phyloP scores from a whole-genome alignment of 768 basidiomycete species.

The Kwoniella sp. region DNA sequence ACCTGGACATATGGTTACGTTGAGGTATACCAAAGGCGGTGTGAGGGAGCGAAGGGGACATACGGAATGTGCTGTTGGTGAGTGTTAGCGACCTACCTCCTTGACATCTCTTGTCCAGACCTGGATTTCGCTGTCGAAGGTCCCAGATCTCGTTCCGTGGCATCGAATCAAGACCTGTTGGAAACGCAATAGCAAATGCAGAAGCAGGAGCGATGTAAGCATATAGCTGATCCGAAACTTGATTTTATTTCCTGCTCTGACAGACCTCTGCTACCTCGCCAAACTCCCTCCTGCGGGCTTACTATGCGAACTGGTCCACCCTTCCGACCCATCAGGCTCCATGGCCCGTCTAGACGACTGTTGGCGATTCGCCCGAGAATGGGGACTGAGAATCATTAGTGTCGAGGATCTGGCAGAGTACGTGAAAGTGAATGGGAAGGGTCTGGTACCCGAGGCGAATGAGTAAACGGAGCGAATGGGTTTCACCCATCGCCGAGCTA shows the following conservation, averaged over 20 bases:
- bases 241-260: no score
- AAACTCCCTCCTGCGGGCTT: constrained; percentile 72
- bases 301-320: constrained; percentile 90
- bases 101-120: neutral
- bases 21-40: constrained; percentile 83
- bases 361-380: constrained; percentile 81
- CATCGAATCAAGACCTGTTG: no score
- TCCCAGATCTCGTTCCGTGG: no score
- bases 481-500: no score
- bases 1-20: constrained; percentile 93
- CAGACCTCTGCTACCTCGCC: constrained; percentile 80
- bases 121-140: neutral
- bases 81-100: constrained; percentile 41
- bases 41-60: constrained; percentile 86
- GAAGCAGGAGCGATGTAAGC: no score
- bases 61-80: constrained; percentile 79
- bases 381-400: constrained; percentile 91
- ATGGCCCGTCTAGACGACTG: constrained; percentile 98
- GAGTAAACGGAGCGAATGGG: neutral
- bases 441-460: constrained; percentile 28
- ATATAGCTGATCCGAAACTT: no score
- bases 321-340: constrained; percentile 76
- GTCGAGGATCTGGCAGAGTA: constrained; percentile 66
- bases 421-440: constrained; percentile 40
- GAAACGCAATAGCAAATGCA: no score